Conservation (phyloP, 2,329 filamentous ascomycete species). For the Paecilomyces dactylethromorphus region DNA sequence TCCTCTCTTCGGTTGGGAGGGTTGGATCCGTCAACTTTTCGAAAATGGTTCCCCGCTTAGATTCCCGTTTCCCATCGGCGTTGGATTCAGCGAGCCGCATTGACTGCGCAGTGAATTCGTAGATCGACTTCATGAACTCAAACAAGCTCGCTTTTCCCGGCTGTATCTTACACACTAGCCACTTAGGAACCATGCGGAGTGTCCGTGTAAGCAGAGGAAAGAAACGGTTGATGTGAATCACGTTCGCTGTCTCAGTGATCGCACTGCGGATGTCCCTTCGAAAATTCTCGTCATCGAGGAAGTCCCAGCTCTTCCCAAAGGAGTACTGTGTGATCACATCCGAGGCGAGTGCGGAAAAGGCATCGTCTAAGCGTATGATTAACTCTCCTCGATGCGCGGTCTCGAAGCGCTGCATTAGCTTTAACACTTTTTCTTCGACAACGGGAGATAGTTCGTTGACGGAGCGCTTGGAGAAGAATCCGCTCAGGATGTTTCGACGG, state of each 20-base stretch:
- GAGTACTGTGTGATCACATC: constrained; percentile 31
- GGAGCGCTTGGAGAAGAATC: constrained; percentile 38
- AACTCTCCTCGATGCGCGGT: constrained; percentile 1
- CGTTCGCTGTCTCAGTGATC: constrained; percentile 2
- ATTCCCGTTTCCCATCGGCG: not conserved
- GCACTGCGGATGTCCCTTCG: constrained; percentile 9
- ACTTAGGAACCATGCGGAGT: constrained; percentile 7
- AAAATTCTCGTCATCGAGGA: constrained; percentile 20
- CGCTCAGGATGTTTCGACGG: constrained; percentile 34
- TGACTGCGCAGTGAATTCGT: not conserved
- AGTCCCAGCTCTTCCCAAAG: constrained; percentile 17
- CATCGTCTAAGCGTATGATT: constrained; percentile 12
- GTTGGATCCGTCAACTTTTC: constrained; percentile 9
- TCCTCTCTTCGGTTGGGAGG: constrained; percentile 8
- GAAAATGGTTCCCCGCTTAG: constrained; percentile 8
- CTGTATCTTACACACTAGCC: constrained; percentile 5
- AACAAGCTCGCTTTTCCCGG: constrained; percentile 6
- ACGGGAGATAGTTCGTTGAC: constrained; percentile 29
- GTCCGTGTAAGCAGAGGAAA: constrained; percentile 9
- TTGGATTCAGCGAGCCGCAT: not conserved
- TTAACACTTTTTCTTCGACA: constrained; percentile 21
- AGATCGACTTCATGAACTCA: constrained; percentile 8
- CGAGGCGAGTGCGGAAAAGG: constrained; percentile 20
- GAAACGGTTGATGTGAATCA: not conserved
- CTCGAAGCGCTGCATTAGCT: constrained; percentile 10